Evolutionary conservation across 768 basidiomycete genomes (phyloP), one percentile per base, ranked within the genome.

Genomic region (Rhodotorula sphaerocarpa): DNA sequence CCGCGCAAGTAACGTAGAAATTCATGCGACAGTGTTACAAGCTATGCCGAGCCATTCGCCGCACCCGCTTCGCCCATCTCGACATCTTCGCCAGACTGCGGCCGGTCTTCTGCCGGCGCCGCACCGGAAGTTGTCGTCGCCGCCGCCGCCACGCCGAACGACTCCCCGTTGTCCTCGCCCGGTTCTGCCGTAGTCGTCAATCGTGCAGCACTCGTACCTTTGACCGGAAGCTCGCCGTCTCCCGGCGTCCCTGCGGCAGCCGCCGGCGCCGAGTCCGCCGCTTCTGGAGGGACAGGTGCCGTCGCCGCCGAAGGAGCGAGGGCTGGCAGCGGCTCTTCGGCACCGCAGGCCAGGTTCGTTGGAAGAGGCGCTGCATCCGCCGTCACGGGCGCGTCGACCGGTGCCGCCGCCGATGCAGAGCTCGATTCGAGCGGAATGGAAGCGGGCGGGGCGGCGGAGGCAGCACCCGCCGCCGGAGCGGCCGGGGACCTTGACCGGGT

Each of bases 151-250:
- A 28, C 47, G 5, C 47, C 15, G n/a, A n/a, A n/a, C n/a, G n/a
- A n/a, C n/a, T n/a, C n/a, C n/a, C n/a, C 58, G 28, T 59, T 50
- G 28, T 59, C 58, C 36, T 65, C 58, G 18, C 57, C 58, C 39
- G 51, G 28, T 31, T 46, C 58, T 14, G 66, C 66, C 36, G 55
- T 42, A 7, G 62, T 63, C 53, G 63, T 68, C 59, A 61, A 45
- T 50, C 67, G 39, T 28, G 59, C 67, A n/a, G 67, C 67, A n/a
- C 63, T 65, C 25, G 59, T 69, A 2, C 63, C 63, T 43, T 65
- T 57, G 30, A 65, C 63, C 5, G 58, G 63, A 57, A 60, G 51
- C 50, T 65, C 54, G 27, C 55, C 58, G 45, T 5, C 30, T 16
- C 34, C 43, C 6, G 43, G 42, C 21, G 3, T 23, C 28, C 30